Conservation (phyloP, 352 stramenopile genomes). For the Pythium dissimile region DNA sequence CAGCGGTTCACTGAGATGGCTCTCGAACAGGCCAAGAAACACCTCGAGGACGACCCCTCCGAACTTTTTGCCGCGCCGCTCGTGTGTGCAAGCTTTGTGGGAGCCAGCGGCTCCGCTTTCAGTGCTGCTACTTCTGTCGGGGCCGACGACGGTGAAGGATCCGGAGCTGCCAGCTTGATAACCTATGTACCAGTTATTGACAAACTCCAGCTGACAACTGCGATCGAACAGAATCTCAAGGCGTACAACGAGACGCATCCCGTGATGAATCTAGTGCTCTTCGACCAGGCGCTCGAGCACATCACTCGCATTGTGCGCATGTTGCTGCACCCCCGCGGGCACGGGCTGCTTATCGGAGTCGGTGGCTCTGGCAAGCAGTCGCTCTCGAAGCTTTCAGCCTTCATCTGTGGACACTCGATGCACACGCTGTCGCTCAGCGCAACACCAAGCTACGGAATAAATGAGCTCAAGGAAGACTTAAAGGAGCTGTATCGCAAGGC, state of each 20-base stretch:
- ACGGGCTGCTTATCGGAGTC: slow-evolving; percentile 85
- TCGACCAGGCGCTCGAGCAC: slow-evolving; percentile 90
- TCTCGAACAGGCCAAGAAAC: slow-evolving; percentile 82
- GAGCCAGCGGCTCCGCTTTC: not conserved
- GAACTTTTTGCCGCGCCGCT: slow-evolving; percentile 70
- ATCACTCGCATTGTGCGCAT: slow-evolving; percentile 87
- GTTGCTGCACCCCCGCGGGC: slow-evolving; percentile 62
- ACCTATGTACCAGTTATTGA: slow-evolving; percentile 55
- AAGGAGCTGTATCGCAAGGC: slow-evolving; percentile 89
- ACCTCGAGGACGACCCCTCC: slow-evolving; percentile 76
- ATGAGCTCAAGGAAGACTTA: slow-evolving; percentile 85
- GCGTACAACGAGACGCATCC: slow-evolving; percentile 92
- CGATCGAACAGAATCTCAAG: slow-evolving; percentile 60
- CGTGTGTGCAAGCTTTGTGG: slow-evolving; percentile 71
- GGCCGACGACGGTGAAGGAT: not conserved
- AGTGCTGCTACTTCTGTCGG: not conserved
- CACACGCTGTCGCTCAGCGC: slow-evolving; percentile 58
- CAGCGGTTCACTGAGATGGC: slow-evolving; percentile 80
- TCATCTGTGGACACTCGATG: slow-evolving; percentile 79
- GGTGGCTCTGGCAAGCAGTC: slow-evolving; percentile 89
- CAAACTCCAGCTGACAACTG: slow-evolving; percentile 43
- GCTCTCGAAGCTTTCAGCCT: slow-evolving; percentile 84
- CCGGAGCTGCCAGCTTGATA: not conserved
- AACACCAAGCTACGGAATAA: slow-evolving; percentile 57
- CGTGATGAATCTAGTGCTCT: slow-evolving; percentile 92